Base-by-base conservation (phyloP, 2,329 filamentous ascomycete genomes). In the Xylariaceae sp. region DNA sequence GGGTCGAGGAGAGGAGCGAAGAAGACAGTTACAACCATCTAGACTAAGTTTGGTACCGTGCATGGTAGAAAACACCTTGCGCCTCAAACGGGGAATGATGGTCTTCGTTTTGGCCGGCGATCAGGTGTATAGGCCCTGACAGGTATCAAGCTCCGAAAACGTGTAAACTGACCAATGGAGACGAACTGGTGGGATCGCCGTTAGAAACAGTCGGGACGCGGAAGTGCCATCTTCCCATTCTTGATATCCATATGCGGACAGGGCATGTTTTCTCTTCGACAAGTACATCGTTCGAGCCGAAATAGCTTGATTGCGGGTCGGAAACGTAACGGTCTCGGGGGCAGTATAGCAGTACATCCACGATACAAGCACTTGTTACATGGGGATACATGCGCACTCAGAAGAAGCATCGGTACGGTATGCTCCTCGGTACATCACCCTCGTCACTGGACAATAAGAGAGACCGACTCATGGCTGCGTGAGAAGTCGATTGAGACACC, bases 211-310 rank as follows among this genome's bases (percentile, higher is more conserved):
- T n/a, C n/a, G n/a, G n/a, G n/a, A n/a, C n/a, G n/a, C n/a, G n/a
- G n/a, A n/a, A n/a, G n/a, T n/a, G n/a, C 44, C 24, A 34, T 53
- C 33, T 36, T 36, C 44, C 49, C 34, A 43, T 40, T 48, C n/a
- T 29, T 31, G 43, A 39, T 33, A 14, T 51, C 40, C 28, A 8
- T 21, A 48, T 54, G 29, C 19, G 46, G 58, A 47, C 40, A 40
- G 24, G 48, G 21, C 29, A 24, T 54, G 36, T 23, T n/a, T n/a
- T 28, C 19, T 19, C 41, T 54, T 44, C 26, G 26, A 46, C n/a
- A n/a, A n/a, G n/a, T n/a, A n/a, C n/a, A n/a, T n/a, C n/a, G 26
- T 4, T 54, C 44, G 46, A 53, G 53, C 47, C 50, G 47, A 51
- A 41, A 45, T 34, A 44, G 31, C 48, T 31, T 34, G 48, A 12